phyloP scores from a whole-genome alignment of 2,329 filamentous ascomycete genomes.

The Fonsecaea nubica region DNA sequence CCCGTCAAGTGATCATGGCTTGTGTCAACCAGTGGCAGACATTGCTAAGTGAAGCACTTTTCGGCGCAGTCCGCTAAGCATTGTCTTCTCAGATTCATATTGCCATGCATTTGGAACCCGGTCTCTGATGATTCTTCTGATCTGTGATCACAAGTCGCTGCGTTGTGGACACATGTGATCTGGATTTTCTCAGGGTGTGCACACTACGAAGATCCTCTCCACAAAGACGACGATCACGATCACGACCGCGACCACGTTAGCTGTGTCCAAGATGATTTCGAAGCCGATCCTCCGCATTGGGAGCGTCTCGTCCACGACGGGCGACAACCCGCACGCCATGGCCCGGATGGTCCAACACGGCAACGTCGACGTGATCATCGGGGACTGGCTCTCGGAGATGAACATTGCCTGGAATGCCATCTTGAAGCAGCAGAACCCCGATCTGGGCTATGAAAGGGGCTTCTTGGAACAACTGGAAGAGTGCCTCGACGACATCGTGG shows the following conservation, averaged over 20 bases:
- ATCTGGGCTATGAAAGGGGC: constrained; percentile 39
- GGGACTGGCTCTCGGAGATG: constrained; percentile 51
- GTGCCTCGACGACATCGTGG: constrained; percentile 17
- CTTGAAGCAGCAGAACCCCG: constrained; percentile 31
- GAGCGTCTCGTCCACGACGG: constrained; percentile 16
- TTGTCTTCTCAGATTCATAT: background rate
- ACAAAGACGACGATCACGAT: background rate
- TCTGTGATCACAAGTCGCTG: background rate
- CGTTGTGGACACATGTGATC: background rate
- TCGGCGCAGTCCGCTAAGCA: too few relatives aligned
- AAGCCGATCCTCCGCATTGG: constrained; percentile 10
- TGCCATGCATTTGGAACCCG: background rate
- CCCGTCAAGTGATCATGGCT: background rate
- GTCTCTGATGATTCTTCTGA: background rate
- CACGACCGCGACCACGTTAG: background rate
- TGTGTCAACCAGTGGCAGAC: too few relatives aligned
- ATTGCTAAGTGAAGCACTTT: too few relatives aligned
- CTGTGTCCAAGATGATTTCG: background rate
- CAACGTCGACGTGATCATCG: constrained; percentile 48
- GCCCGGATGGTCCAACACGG: constrained; percentile 16
- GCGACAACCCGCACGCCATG: constrained; percentile 16
- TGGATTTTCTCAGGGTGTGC: too few relatives aligned
- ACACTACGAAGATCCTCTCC: too few relatives aligned
- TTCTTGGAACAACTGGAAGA: constrained; percentile 40
- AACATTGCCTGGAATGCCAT: constrained; percentile 45